These are phyloP conservation scores for Spathaspora sp. DNA, from an alignment of 1,139 yeast species.

Conservation along the genomic window DNA sequence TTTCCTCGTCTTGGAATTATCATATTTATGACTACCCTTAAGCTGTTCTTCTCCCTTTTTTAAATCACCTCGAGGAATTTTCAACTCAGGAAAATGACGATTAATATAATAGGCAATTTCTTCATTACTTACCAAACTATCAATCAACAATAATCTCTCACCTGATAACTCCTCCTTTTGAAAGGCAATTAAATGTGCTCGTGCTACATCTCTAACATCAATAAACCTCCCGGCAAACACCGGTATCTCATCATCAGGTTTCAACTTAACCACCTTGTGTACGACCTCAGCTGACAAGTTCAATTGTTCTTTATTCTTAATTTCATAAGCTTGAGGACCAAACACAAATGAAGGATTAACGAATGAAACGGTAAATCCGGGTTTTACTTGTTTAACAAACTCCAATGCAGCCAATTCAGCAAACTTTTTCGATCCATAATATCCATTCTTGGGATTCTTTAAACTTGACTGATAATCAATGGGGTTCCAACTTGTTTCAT, in stretches of 20 bases:
- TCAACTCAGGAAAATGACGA: constrained; percentile 16
- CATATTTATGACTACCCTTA: constrained; percentile 13
- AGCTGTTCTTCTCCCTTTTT: constrained; percentile 5
- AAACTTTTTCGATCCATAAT: constrained; percentile 51
- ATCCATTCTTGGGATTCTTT: constrained; percentile 32
- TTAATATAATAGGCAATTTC: constrained; percentile 24
- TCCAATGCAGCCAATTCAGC: constrained; percentile 54
- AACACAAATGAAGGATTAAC: constrained; percentile 50
- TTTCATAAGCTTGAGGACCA: constrained; percentile 38
- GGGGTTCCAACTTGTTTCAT: constrained; percentile 41
- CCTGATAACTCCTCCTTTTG: constrained; percentile 22
- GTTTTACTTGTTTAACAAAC: constrained; percentile 32
- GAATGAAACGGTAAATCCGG: constrained; percentile 39
- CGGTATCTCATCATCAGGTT: constrained; percentile 17
- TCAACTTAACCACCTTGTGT: constrained; percentile 16
- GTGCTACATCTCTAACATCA: constrained; percentile 43
- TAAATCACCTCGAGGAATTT: constrained; percentile 11
- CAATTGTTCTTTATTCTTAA: constrained; percentile 11
- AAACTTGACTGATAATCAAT: constrained; percentile 34
- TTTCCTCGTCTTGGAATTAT: constrained; percentile 25
- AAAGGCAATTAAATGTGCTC: constrained; percentile 34
- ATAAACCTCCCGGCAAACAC: constrained; percentile 23
- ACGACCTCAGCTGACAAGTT: constrained; percentile 20
- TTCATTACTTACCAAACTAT: constrained; percentile 25
- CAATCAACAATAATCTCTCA: constrained; percentile 28